Evolutionary conservation across 208 protist species (phyloP).

Genomic region (Acanthamoeba castellanii): DNA sequence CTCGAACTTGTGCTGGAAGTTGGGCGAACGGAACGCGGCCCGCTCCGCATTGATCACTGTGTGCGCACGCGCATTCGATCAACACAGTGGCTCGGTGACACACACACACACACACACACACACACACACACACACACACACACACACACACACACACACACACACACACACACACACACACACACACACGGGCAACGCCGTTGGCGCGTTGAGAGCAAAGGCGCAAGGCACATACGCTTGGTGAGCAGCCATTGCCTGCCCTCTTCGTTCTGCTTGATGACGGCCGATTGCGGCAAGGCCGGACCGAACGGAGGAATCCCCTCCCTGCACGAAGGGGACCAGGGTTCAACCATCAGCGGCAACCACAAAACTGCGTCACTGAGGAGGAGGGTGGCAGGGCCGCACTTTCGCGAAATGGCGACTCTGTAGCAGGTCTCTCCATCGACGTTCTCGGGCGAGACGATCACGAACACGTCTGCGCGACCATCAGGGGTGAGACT

Average conservation of each 20-base stretch:
- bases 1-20: slow-evolving; percentile 23
- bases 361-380: neutral
- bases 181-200: no score
- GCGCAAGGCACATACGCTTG: neutral
- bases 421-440: neutral
- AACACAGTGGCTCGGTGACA: neutral
- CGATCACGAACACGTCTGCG: slow-evolving; percentile 31
- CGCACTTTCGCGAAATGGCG: slow-evolving; percentile 32
- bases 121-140: neutral
- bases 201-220: neutral
- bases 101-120: no score
- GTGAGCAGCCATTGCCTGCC: slow-evolving; percentile 3
- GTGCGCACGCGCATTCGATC: neutral
- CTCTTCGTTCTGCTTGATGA: neutral
- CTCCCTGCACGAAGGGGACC: neutral
- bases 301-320: slow-evolving; percentile 27
- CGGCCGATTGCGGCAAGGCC: neutral
- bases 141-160: neutral
- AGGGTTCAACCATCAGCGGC: neutral
- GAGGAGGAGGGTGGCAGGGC: neutral
- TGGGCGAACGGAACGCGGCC: slow-evolving; percentile 25
- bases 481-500: neutral
- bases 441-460: neutral
- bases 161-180: no score
- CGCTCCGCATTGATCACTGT: slow-evolving; percentile 45